phyloP scores from a whole-genome alignment of 2,329 filamentous ascomycete species.

The Sporothrix variecibatus region DNA sequence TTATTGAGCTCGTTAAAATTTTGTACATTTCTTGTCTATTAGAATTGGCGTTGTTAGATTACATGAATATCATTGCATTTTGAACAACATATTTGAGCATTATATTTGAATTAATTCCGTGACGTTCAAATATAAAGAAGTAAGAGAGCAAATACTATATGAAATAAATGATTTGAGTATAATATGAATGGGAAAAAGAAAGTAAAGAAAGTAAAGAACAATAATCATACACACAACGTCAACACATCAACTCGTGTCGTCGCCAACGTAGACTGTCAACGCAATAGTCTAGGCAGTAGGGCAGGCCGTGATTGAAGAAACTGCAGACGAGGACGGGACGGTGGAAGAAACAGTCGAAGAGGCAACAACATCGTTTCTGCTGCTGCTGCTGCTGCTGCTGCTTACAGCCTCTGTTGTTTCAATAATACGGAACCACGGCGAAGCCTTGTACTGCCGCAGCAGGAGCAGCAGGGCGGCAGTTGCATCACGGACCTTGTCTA shows the following conservation, averaged over 20 bases:
- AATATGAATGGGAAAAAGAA: not conserved
- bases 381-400: not conserved
- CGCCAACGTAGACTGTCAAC: conserved; percentile 24
- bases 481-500: not conserved
- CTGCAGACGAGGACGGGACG: not conserved
- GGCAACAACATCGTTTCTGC: conserved; percentile 18
- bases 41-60: not conserved
- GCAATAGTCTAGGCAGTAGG: not conserved
- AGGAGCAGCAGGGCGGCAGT: not conserved
- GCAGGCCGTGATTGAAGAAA: not conserved
- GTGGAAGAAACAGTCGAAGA: not conserved
- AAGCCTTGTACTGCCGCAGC: conserved; percentile 31
- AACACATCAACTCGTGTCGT: not conserved
- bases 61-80: not conserved
- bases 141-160: not conserved
- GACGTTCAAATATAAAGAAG: not conserved
- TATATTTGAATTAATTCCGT: not conserved
- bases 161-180: too few species aligned
- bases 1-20: not conserved
- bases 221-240: not conserved
- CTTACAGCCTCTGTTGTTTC: not conserved
- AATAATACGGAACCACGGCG: conserved; percentile 29
- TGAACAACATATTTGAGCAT: not conserved
- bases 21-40: not conserved
- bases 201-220: not conserved